phyloP scores from a whole-genome alignment of 768 basidiomycete genomes.

The Melanogaster broomeanus region DNA sequence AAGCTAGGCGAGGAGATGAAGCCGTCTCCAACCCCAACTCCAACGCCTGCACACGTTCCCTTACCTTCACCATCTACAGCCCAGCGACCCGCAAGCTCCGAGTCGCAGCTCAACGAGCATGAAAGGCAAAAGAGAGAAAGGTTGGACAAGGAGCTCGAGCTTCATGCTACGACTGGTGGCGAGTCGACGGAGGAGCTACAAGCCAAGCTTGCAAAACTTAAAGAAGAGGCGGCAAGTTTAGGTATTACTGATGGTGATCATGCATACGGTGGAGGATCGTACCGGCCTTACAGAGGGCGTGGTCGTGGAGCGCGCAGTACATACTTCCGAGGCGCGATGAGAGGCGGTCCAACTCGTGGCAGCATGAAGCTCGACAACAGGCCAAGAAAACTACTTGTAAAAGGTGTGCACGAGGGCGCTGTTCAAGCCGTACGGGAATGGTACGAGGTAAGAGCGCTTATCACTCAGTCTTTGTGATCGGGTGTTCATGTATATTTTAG shows the following conservation, averaged over 20 bases:
- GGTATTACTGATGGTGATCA: constrained; percentile 60
- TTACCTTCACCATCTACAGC: constrained; percentile 27
- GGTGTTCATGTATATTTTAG: constrained; percentile 36
- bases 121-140: constrained; percentile 62
- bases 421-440: constrained; percentile 72
- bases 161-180: constrained; percentile 44
- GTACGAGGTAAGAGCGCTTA: constrained; percentile 63
- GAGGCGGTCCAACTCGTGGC: constrained; percentile 65
- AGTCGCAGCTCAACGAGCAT: constrained; percentile 42
- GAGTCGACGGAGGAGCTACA: constrained; percentile 70
- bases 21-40: constrained; percentile 29
- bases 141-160: constrained; percentile 84
- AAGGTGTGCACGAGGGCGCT: constrained; percentile 59
- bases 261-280: constrained; percentile 36
- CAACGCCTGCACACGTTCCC: constrained; percentile 30
- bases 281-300: constrained; percentile 71
- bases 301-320: constrained; percentile 58
- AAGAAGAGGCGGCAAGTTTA: constrained; percentile 79
- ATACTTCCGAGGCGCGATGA: constrained; percentile 59
- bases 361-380: constrained; percentile 93
- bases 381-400: constrained; percentile 76
- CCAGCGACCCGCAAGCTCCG: constrained; percentile 22
- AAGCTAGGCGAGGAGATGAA: constrained; percentile 83
- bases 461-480: background rate
- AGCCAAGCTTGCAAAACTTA: constrained; percentile 73